These are phyloP conservation scores for Diospyros kaki DNA, from an alignment of 148 eudicot species.

Conservation along the genomic window DNA sequence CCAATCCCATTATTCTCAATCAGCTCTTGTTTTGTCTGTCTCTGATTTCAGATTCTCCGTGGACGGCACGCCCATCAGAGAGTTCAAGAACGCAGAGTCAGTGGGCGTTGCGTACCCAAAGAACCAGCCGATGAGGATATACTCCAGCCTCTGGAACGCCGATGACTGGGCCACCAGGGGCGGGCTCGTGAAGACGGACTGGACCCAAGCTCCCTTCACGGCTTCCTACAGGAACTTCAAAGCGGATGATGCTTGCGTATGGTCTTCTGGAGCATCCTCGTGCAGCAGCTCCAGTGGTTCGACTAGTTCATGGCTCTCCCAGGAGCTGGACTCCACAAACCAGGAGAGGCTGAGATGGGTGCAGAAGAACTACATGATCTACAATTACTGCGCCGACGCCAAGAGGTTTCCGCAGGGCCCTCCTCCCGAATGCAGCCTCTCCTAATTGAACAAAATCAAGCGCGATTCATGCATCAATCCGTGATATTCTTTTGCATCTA, in stretches of 20 bases:
- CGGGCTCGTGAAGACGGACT: neutral
- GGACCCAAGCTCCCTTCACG: neutral
- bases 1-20: neutral
- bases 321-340: neutral
- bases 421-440: neutral
- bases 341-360: neutral
- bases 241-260: neutral
- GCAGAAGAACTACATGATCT: neutral
- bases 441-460: no score
- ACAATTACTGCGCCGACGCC: neutral
- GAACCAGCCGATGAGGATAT: neutral
- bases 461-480: no score
- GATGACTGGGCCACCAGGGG: neutral
- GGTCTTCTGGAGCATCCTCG: neutral
- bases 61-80: neutral
- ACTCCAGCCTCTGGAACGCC: neutral
- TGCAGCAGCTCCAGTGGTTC: neutral
- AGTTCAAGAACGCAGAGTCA: neutral
- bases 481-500: no score
- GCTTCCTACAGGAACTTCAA: neutral
- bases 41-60: neutral
- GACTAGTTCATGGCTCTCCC: neutral
- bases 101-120: neutral
- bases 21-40: no score
- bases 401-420: neutral